Evolutionary conservation across 1,284 basidiomycete genomes (phyloP), one percentile per base, ranked within the genome.

Genomic region (Salmacisia buchloeana): DNA sequence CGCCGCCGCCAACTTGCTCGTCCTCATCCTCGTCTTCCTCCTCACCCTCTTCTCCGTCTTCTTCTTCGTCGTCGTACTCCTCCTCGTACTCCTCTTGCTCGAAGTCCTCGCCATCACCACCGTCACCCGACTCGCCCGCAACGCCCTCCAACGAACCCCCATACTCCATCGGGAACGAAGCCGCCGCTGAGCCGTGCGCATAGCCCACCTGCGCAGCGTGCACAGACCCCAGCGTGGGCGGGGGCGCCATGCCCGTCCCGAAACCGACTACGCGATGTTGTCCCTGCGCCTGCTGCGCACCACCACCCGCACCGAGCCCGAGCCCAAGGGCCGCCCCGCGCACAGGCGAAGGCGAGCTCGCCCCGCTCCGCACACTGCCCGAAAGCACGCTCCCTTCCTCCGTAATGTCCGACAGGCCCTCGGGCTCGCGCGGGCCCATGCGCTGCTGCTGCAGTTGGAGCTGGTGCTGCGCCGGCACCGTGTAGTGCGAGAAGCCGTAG

Each of bases 401-500:
- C 4, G 71, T 68, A 27, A 76, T 76, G 54, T 76, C 74, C 18
- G 61, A 64, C 36, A 76, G 49, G 0, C 74, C 74, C 56, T 76
- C 74, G 3, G 68, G 60, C 35, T 66, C 65, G 43, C 39, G 56
- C 34, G 49, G 49, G 6, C 15, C 27, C 21, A 7, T 13, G 12
- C n/a, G n/a, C n/a, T n/a, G n/a, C n/a, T n/a, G n/a, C n/a, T n/a
- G n/a, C n/a, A n/a, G n/a, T n/a, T n/a, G n/a, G n/a, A n/a, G n/a
- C n/a, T n/a, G n/a, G n/a, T n/a, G n/a, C n/a, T n/a, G n/a, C n/a
- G n/a, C n/a, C n/a, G n/a, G n/a, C n/a, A n/a, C n/a, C n/a, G 49
- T 33, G 23, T 33, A 60, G 39, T 60, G 34, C 13, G 52, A 43
- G 59, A 54, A 60, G 21, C 59, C 59, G 36, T 46, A 43, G 52